Conservation (phyloP, 2,329 filamentous ascomycete genomes). For the Alternaria novae-zelandiae region DNA sequence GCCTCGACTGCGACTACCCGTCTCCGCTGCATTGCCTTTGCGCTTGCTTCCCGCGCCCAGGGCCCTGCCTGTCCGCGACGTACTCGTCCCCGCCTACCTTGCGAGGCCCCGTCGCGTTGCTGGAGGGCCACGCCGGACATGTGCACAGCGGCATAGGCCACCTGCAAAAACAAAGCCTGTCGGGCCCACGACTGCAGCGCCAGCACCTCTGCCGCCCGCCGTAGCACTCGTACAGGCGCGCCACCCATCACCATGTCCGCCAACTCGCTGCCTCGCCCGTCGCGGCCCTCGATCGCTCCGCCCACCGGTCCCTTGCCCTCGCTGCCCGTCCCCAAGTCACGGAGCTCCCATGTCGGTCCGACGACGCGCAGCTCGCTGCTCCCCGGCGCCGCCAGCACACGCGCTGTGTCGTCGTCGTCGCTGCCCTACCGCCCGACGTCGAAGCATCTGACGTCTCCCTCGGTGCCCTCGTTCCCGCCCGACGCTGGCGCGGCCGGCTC, state of each 20-base stretch:
- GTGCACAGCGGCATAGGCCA: slow-evolving; percentile 30
- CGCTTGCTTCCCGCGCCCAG: slow-evolving; percentile 16
- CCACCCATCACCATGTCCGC: slow-evolving; percentile 50
- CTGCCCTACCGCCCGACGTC: slow-evolving; percentile 34
- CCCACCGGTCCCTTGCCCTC: slow-evolving; percentile 76
- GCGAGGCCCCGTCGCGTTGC: slow-evolving; percentile 6
- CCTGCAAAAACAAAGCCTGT: slow-evolving; percentile 17
- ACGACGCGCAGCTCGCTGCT: slow-evolving; percentile 39
- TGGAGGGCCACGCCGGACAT: slow-evolving; percentile 30
- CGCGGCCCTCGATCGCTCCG: slow-evolving; percentile 67
- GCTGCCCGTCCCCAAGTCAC: slow-evolving; percentile 74
- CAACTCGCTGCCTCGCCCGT: slow-evolving; percentile 70
- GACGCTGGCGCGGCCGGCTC: slow-evolving; percentile 45
- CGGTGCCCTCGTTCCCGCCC: slow-evolving; percentile 58
- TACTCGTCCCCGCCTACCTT: background rate
- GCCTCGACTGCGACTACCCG: slow-evolving; percentile 15
- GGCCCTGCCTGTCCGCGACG: slow-evolving; percentile 19
- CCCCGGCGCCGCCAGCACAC: slow-evolving; percentile 30
- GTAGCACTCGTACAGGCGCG: slow-evolving; percentile 10
- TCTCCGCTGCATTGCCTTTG: slow-evolving; percentile 4
- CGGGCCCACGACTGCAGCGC: slow-evolving; percentile 18
- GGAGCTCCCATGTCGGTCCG: slow-evolving; percentile 58
- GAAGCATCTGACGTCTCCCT: slow-evolving; percentile 42
- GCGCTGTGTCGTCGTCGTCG: slow-evolving; percentile 44
- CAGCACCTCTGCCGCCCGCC: slow-evolving; percentile 5